These are phyloP conservation scores for Colletotrichum cordylinicola DNA, from an alignment of 2,329 filamentous ascomycete species.

Conservation along the genomic window DNA sequence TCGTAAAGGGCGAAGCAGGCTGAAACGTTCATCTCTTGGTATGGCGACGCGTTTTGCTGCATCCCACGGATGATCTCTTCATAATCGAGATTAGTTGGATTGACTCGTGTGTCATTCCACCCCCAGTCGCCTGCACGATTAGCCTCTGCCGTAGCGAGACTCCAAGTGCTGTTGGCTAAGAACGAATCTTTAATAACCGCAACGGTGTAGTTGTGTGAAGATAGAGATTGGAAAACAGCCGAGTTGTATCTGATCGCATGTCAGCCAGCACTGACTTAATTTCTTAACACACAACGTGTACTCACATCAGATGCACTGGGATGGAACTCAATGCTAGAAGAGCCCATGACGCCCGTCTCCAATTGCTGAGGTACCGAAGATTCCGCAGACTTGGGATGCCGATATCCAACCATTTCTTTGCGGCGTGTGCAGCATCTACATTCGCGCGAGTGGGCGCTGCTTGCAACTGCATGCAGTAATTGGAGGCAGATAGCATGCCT, in stretches of 20 bases:
- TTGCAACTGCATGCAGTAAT: slow-evolving; percentile 37
- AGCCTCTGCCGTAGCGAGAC: not conserved
- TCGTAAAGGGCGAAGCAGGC: not conserved
- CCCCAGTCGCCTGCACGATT: not conserved
- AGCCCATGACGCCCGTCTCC: not conserved
- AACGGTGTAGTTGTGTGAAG: not conserved
- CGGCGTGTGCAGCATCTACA: slow-evolving; percentile 44
- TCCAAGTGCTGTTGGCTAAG: not conserved
- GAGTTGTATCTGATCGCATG: not conserved
- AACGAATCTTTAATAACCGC: slow-evolving; percentile 1
- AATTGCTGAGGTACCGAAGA: not conserved
- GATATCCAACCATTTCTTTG: slow-evolving; percentile 47
- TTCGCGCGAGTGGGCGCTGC: slow-evolving; percentile 32
- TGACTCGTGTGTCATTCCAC: not conserved
- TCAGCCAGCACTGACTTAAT: not conserved
- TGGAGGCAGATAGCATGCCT: slow-evolving; percentile 32
- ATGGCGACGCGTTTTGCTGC: not conserved
- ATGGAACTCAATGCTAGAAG: not conserved
- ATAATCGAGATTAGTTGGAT: not conserved
- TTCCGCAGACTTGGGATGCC: slow-evolving; percentile 35
- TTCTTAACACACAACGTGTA: not conserved
- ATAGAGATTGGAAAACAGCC: not conserved
- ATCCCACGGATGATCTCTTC: not conserved
- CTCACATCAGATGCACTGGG: not conserved
- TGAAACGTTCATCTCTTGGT: not conserved